Evolutionary conservation across 108 stramenopile species (phyloP), one percentile per base, ranked within the genome.

Genomic region (Pseudonitzschia multistriata): DNA sequence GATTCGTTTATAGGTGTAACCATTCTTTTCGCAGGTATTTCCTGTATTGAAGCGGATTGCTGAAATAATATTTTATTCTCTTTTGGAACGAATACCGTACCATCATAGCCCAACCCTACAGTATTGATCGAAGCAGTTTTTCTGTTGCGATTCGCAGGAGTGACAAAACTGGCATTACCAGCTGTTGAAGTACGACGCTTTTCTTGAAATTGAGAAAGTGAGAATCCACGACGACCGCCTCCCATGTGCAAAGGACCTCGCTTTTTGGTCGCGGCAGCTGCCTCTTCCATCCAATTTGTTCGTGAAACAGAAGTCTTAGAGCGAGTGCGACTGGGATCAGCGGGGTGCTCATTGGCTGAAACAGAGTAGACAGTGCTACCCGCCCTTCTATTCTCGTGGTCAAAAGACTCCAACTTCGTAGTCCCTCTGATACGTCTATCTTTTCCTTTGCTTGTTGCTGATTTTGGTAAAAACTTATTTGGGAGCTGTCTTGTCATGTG

Each of bases 71-170:
- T n/a, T 29, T 75, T 25, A 40, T 55, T 85, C 0, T 84, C 88
- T 67, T 83, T 86, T 7, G 88, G 91, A 55, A 92, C 80, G 39
- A 66, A 66, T 19, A 92, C 88, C 17, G 83, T 71, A 21, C 91
- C 88, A 66, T 93, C 81, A 54, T 82, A 86, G 19, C 77, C 80
- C 30, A 67, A 62, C 17, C 64, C 64, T 19, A 28, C 66, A 13
- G 64, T 67, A 24, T 27, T 67, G 28, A 67, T 52, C 0, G 21
- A n/a, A 5, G 57, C 39, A 28, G 17, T 25, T 30, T 36, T 39
- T 50, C 45, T 40, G n/a, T 37, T 33, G 19, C 62, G 40, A 2
- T 22, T 52, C 10, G 50, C 50, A 7, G 55, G 35, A 39, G 5
- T 49, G n/a, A 7, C 55, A 3, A 24, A 30, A 25, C 17, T 49